Evolutionary conservation across 2,329 filamentous ascomycete genomes (phyloP).

Genomic region (Trichoderma semiorbis): DNA sequence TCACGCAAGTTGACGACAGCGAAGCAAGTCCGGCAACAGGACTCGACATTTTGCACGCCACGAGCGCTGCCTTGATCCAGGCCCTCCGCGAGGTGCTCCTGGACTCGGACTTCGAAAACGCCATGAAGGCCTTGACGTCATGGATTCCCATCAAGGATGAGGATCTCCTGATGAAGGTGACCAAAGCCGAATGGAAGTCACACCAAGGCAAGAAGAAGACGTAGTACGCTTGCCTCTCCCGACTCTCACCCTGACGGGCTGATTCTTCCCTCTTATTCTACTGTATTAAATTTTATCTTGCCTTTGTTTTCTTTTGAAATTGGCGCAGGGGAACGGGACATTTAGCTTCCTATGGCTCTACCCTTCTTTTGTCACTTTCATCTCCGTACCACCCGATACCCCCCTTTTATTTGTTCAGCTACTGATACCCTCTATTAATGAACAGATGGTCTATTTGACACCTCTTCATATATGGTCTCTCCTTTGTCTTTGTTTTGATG

Average conservation of each 20-base stretch:
- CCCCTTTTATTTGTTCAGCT: neutral
- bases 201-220: slow-evolving; percentile 48
- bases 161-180: slow-evolving; percentile 86
- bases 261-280: neutral
- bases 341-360: neutral
- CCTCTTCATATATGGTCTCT: slow-evolving; percentile 4
- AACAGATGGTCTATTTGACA: neutral
- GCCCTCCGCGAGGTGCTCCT: slow-evolving; percentile 83
- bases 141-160: slow-evolving; percentile 94
- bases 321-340: neutral
- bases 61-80: slow-evolving; percentile 84
- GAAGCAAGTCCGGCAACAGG: slow-evolving; percentile 40
- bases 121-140: slow-evolving; percentile 93
- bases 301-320: neutral
- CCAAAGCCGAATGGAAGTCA: slow-evolving; percentile 79
- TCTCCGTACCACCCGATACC: slow-evolving; percentile 9
- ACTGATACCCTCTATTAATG: slow-evolving; percentile 15
- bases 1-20: slow-evolving; percentile 20
- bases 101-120: slow-evolving; percentile 93
- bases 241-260: slow-evolving; percentile 24
- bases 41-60: slow-evolving; percentile 85
- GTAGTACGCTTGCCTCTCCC: slow-evolving; percentile 32
- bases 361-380: neutral
- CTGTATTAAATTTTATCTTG: neutral
- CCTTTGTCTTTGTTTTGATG: slow-evolving; percentile 4